Evolutionary conservation across 2,329 filamentous ascomycete species (phyloP), one percentile per base, ranked within the genome.

Genomic region (Elsinoe ampelina): DNA sequence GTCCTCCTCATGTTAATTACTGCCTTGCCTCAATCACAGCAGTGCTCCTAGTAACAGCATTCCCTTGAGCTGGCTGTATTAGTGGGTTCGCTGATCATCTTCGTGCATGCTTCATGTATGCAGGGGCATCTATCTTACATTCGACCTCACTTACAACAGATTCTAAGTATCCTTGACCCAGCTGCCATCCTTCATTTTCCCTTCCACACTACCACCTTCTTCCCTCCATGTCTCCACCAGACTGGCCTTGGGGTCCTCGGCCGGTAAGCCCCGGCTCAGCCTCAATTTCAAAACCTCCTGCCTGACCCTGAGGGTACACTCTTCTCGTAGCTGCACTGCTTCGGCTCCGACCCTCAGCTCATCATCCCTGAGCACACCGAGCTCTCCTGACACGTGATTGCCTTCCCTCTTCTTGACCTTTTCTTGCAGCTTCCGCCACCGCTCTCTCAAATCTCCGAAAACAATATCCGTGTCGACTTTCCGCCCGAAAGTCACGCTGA

Each of bases 261-360:
- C 89, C 0, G 86, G 80, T 60, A 86, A 82, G 1, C 90, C 91
- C 58, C 86, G 74, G 43, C 78, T 78, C 61, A 81, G 77, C 60
- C 92, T 80, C 19, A 97, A 78, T 64, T 89, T 88, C 54, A 92
- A 72, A 2, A 98, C 85, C 68, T 95, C 86, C 57, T 86, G 79
- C 50, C 93, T 79, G 34, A 97, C 82, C 58, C 85, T 80, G 68
- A 79, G 78, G 1, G 92, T 89, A 50, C 92, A 89, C 70, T 95
- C 89, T 55, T 87, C 83, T 58, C 93, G 78, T 61, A 95, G 74
- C 62, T 83, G 79, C 55, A 86, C 79, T 0, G 89, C 92, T 71
- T 96, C 90, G n/a, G 75, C 71, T 10, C 83, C 81, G 63, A 84
- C 80, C 70, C 83, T 83, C 26, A 92, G 73, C 39, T 79, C 76